Evolutionary conservation across 2,329 filamentous ascomycete genomes (phyloP).

Genomic region (Trematosphaeria pertusa): DNA sequence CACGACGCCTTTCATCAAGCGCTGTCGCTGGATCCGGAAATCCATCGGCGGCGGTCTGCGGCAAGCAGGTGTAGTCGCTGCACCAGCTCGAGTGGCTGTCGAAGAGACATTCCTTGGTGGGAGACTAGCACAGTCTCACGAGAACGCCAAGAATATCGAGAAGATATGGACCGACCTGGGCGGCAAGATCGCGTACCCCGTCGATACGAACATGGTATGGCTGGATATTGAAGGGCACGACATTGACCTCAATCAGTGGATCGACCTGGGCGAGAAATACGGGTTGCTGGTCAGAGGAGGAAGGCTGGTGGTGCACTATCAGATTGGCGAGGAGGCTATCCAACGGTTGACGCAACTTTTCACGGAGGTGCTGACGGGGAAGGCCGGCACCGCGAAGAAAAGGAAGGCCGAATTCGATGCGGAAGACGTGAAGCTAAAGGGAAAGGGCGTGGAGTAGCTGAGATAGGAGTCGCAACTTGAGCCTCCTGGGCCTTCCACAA

Average conservation of each 20-base stretch:
- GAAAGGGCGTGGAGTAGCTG: slow-evolving; percentile 35
- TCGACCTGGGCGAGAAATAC: slow-evolving; percentile 61
- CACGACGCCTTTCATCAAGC: slow-evolving; percentile 64
- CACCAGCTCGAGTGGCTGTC: slow-evolving; percentile 77
- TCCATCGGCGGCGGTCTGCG: slow-evolving; percentile 79
- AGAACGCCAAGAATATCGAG: slow-evolving; percentile 67
- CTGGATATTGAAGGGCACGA: slow-evolving; percentile 72
- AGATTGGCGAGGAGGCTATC: slow-evolving; percentile 72
- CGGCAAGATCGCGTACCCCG: slow-evolving; percentile 71
- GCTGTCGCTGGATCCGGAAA: slow-evolving; percentile 79
- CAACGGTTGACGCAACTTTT: slow-evolving; percentile 29
- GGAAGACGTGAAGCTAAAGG: slow-evolving; percentile 36
- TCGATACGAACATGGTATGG: slow-evolving; percentile 95
- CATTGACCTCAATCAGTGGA: slow-evolving; percentile 60
- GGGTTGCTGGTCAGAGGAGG: slow-evolving; percentile 65
- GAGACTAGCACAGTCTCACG: slow-evolving; percentile 66
- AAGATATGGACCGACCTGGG: slow-evolving; percentile 72
- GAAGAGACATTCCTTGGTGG: slow-evolving; percentile 80
- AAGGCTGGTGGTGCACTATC: slow-evolving; percentile 73
- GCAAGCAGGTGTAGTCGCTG: slow-evolving; percentile 77
- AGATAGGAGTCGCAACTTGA: no score
- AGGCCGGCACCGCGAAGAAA: slow-evolving; percentile 17
- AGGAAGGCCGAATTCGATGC: slow-evolving; percentile 17
- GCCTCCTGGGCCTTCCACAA: no score
- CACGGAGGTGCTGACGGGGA: slow-evolving; percentile 23